These are phyloP conservation scores for Paraglomus brasilianum DNA, from an alignment of 192 early-diverging fungal species.

Conservation along the genomic window DNA sequence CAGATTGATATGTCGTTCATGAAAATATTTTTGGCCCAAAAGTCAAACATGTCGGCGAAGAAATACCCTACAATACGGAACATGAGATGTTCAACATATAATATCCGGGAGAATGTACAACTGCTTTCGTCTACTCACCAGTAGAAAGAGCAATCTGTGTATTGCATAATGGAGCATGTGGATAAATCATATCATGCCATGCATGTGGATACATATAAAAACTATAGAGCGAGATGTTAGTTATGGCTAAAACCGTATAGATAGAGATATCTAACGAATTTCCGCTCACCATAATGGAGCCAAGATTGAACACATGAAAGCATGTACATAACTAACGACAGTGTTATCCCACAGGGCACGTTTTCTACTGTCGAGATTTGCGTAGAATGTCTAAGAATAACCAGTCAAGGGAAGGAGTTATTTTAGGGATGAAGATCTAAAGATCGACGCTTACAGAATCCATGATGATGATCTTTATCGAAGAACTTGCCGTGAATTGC, in stretches of 20 bases:
- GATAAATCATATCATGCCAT: constrained; percentile 22
- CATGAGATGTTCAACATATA: neutral
- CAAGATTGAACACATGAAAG: constrained; percentile 17
- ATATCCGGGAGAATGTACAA: neutral
- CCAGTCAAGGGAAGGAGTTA: neutral
- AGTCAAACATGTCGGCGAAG: constrained; percentile 22
- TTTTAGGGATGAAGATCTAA: neutral
- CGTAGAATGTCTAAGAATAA: neutral
- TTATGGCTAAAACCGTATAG: neutral
- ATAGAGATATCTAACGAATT: neutral
- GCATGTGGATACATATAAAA: constrained; percentile 10
- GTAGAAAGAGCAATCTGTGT: constrained; percentile 21
- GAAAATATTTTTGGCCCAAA: constrained; percentile 20
- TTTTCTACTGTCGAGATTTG: neutral
- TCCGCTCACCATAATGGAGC: constrained; percentile 1
- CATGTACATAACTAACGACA: constrained; percentile 17
- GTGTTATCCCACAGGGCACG: constrained; percentile 12
- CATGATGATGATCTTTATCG: neutral
- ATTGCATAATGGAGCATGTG: neutral
- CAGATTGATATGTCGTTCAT: constrained; percentile 11
- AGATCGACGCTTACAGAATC: no score
- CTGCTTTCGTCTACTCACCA: neutral
- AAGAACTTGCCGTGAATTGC: neutral
- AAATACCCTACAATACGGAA: constrained; percentile 10
- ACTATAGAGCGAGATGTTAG: neutral